Percentiles rank a stretch among this genome's conserved stretches.
Evolutionary conservation across 2,329 filamentous ascomycete species (phyloP).

Genomic region (Penicillium sp.): DNA sequence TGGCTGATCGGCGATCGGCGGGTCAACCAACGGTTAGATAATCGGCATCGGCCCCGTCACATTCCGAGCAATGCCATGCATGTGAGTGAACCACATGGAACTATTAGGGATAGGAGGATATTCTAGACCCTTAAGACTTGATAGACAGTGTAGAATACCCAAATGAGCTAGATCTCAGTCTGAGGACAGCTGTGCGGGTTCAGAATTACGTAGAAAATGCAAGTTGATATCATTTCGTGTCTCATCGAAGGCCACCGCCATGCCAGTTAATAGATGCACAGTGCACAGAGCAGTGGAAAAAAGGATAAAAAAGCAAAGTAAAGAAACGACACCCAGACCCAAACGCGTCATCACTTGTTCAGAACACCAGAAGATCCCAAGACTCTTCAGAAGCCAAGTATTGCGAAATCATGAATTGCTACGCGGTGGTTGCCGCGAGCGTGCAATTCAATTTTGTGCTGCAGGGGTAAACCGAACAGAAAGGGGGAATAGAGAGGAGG

Average conservation of each 20-base stretch:
- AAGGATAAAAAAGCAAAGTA: slow-evolving; percentile 1
- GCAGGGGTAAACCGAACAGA: not conserved
- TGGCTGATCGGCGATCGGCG: slow-evolving; percentile 19
- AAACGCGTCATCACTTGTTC: slow-evolving; percentile 4
- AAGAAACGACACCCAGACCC: slow-evolving; percentile 1
- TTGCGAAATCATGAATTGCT: not conserved
- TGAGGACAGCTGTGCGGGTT: too few relatives aligned
- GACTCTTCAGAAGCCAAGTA: slow-evolving; percentile 10
- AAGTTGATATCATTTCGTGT: slow-evolving; percentile 22
- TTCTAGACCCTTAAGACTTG: too few relatives aligned
- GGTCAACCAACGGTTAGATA: slow-evolving; percentile 26
- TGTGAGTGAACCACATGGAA: not conserved
- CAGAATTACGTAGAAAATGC: slow-evolving; percentile 1
- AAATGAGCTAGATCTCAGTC: too few relatives aligned
- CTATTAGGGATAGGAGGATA: too few relatives aligned
- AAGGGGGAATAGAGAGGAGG: not conserved
- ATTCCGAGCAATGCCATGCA: not conserved
- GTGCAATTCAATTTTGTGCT: not conserved
- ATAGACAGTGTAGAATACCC: too few relatives aligned
- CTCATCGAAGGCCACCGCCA: slow-evolving; percentile 21
- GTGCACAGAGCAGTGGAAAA: slow-evolving; percentile 7
- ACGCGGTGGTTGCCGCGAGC: not conserved
- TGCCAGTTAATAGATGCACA: slow-evolving; percentile 17
- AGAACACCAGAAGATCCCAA: not conserved
- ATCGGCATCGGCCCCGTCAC: slow-evolving; percentile 13